Percentiles rank a stretch among this genome's conserved stretches.
phyloP scores from a whole-genome alignment of 176 grass and related monocot genomes.

The bread wheat (Triticum aestivum) region DNA sequence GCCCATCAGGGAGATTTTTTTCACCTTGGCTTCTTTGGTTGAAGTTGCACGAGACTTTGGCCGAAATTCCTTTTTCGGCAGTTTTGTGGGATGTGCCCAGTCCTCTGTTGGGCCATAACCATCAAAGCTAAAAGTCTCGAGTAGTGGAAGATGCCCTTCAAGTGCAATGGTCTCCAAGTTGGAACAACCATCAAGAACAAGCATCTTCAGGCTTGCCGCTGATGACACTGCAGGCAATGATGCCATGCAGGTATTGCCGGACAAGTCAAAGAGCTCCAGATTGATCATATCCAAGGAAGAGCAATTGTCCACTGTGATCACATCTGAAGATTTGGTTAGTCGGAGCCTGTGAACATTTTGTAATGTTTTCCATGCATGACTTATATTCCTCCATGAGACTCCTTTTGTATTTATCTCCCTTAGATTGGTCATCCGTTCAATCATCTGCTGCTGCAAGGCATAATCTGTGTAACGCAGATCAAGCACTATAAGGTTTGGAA shows the following conservation, averaged over 20 bases:
- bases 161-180: background rate
- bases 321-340: background rate
- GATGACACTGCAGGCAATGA: background rate
- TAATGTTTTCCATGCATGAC: background rate
- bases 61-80: background rate
- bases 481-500: background rate
- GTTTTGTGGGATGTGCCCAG: background rate
- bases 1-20: background rate
- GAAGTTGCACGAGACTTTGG: too few species aligned
- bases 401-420: slow-evolving; percentile 2
- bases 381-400: background rate
- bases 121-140: background rate
- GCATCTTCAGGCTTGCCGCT: background rate
- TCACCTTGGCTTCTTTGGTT: background rate
- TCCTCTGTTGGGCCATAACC: background rate
- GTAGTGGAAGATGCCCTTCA: background rate
- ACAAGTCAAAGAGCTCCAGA: slow-evolving; percentile 4
- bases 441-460: background rate
- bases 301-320: background rate
- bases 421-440: background rate
- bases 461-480: background rate
- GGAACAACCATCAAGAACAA: slow-evolving; percentile 18
- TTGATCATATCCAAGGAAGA: background rate
- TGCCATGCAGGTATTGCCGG: background rate
- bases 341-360: background rate